phyloP scores from a whole-genome alignment of 176 grass and related monocot species.

The Cenchrus americanus region DNA sequence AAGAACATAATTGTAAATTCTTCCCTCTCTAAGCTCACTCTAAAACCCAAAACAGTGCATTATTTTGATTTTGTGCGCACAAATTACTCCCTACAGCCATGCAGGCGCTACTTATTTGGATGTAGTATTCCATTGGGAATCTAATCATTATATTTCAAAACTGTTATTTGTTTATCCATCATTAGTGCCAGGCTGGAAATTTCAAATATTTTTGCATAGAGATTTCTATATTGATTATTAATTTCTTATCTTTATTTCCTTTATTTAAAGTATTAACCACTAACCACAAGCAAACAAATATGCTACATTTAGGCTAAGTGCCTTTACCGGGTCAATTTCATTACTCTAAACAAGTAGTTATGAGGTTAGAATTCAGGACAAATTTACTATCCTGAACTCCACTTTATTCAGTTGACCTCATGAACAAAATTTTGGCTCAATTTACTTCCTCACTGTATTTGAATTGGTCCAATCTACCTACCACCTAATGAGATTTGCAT shows the following conservation, averaged over 20 bases:
- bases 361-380: slow-evolving; percentile 2
- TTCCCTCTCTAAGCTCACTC: no score
- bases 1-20: no score
- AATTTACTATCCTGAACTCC: background rate
- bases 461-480: no score
- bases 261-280: background rate
- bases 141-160: background rate
- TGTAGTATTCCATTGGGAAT: background rate
- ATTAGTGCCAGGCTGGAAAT: background rate
- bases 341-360: background rate
- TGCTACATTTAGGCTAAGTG: background rate
- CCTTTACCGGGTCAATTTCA: no score
- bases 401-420: no score
- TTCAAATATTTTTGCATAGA: slow-evolving; percentile 10
- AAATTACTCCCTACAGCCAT: background rate
- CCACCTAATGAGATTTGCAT: no score
- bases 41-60: background rate
- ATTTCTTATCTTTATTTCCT: slow-evolving; percentile 3
- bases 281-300: background rate
- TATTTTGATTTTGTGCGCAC: slow-evolving; percentile 40
- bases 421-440: no score
- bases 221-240: background rate
- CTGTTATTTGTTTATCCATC: background rate
- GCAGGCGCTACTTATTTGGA: background rate
- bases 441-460: no score